Evolutionary conservation across 2,329 filamentous ascomycete species (phyloP).

Genomic region (Beauveria brongniartii): DNA sequence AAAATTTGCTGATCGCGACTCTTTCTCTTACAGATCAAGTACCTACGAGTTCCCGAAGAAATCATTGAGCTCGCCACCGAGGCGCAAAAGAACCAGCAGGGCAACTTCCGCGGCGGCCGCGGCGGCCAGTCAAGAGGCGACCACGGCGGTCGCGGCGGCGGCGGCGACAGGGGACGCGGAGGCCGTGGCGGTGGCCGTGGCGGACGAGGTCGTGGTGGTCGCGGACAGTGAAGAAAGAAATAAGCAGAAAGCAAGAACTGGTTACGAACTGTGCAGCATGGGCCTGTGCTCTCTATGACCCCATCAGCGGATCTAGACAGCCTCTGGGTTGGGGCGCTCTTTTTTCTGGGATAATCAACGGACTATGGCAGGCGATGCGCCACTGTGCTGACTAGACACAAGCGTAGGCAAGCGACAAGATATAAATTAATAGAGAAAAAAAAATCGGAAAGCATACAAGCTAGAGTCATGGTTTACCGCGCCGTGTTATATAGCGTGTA

Average conservation of each 20-base stretch:
- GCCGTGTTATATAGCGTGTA: not conserved
- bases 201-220: constrained; percentile 31
- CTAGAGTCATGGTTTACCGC: not conserved
- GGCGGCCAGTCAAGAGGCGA: constrained; percentile 51
- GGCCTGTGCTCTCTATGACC: not conserved
- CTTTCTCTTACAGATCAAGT: constrained; percentile 70
- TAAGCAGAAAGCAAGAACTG: not conserved
- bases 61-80: constrained; percentile 93
- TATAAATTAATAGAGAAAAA: not conserved
- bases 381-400: not conserved
- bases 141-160: constrained; percentile 47
- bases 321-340: not conserved
- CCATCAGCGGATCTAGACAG: no score
- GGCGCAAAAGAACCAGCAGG: constrained; percentile 67
- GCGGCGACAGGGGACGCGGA: constrained; percentile 45
- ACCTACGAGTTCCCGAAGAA: constrained; percentile 90
- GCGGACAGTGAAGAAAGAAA: constrained; percentile 19
- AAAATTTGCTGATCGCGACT: not conserved
- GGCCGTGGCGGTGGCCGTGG: constrained; percentile 33
- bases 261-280: not conserved
- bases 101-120: constrained; percentile 57
- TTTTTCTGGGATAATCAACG: not conserved
- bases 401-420: not conserved
- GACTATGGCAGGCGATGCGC: not conserved
- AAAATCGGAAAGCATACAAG: not conserved